Percentiles rank a stretch among this genome's conserved stretches.
Evolutionary conservation across 2,329 filamentous ascomycete genomes (phyloP).

Genomic region (Herpomyces periplanetae): DNA sequence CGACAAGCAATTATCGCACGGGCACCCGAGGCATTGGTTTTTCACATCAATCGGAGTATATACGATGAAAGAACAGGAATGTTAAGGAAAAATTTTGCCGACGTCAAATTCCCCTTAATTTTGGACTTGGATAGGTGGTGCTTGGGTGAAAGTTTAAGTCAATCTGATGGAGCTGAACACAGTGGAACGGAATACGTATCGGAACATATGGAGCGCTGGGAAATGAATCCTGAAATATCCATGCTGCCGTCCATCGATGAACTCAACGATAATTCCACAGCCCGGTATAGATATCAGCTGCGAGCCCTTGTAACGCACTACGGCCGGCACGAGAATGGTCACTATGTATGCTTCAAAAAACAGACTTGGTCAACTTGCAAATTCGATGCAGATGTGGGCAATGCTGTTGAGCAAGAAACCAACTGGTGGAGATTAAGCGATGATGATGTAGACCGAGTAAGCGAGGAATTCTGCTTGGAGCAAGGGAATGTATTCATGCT

Average conservation of each 20-base stretch:
- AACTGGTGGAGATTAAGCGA: slow-evolving; percentile 71
- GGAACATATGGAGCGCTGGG: slow-evolving; percentile 21
- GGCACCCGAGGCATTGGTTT: slow-evolving; percentile 33
- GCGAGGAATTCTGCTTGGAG: slow-evolving; percentile 27
- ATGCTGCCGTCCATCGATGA: slow-evolving; percentile 26
- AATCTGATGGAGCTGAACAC: slow-evolving; percentile 6
- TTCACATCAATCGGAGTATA: slow-evolving; percentile 68
- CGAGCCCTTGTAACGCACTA: slow-evolving; percentile 57
- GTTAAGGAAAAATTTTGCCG: slow-evolving; percentile 44
- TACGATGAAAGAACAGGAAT: slow-evolving; percentile 49
- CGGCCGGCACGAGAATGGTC: slow-evolving; percentile 67
- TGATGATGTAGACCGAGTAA: slow-evolving; percentile 33
- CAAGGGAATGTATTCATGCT: slow-evolving; percentile 80
- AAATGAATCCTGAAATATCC: slow-evolving; percentile 21
- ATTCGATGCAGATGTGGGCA: slow-evolving; percentile 4
- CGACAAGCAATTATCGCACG: slow-evolving; percentile 56
- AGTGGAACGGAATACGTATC: slow-evolving; percentile 2
- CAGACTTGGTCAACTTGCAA: slow-evolving; percentile 10
- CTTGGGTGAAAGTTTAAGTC: slow-evolving; percentile 16
- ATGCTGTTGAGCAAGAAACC: slow-evolving; percentile 5
- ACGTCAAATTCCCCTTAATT: slow-evolving; percentile 29
- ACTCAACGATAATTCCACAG: slow-evolving; percentile 6
- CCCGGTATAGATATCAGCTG: slow-evolving; percentile 22
- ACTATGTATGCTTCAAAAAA: slow-evolving; percentile 66
- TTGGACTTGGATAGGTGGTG: slow-evolving; percentile 58